These are phyloP conservation scores for Ascochyta rabiei DNA, from an alignment of 2,329 filamentous ascomycete species.

Conservation along the genomic window DNA sequence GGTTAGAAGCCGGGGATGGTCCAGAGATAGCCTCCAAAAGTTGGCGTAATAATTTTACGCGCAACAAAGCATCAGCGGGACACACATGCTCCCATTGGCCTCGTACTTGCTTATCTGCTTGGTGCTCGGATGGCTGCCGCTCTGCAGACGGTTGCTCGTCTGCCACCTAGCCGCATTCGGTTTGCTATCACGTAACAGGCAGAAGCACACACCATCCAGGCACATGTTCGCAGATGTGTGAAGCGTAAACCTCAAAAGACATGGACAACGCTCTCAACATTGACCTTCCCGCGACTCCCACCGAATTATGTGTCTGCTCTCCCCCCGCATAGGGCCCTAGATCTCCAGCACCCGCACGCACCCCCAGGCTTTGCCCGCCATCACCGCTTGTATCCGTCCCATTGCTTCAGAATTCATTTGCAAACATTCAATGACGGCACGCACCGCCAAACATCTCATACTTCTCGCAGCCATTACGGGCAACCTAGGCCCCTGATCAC, in stretches of 20 bases:
- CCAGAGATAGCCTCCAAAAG: constrained; percentile 30
- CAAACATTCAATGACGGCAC: constrained; percentile 51
- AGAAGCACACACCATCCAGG: constrained; percentile 30
- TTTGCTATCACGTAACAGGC: constrained; percentile 36
- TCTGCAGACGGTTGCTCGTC: constrained; percentile 19
- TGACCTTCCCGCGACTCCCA: constrained; percentile 22
- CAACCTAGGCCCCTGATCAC: constrained; percentile 44
- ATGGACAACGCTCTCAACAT: constrained; percentile 29
- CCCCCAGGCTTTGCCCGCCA: constrained; percentile 22
- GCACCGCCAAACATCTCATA: constrained; percentile 51
- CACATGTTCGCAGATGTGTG: constrained; percentile 37
- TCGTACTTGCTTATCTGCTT: constrained; percentile 37
- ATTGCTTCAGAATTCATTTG: neutral
- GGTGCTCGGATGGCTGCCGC: constrained; percentile 21
- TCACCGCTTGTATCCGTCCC: constrained; percentile 14
- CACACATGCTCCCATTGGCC: constrained; percentile 32
- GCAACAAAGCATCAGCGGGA: constrained; percentile 33
- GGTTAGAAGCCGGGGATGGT: constrained; percentile 27
- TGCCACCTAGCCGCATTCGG: constrained; percentile 26
- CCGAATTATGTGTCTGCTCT: constrained; percentile 29
- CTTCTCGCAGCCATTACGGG: constrained; percentile 49
- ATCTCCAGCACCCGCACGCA: constrained; percentile 21
- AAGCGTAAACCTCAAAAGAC: constrained; percentile 40
- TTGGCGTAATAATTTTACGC: constrained; percentile 45
- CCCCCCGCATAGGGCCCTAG: constrained; percentile 32